Evolutionary conservation across 2,329 filamentous ascomycete species (phyloP), one percentile per base, ranked within the genome.

Genomic region (Aspergillus luchuensis): DNA sequence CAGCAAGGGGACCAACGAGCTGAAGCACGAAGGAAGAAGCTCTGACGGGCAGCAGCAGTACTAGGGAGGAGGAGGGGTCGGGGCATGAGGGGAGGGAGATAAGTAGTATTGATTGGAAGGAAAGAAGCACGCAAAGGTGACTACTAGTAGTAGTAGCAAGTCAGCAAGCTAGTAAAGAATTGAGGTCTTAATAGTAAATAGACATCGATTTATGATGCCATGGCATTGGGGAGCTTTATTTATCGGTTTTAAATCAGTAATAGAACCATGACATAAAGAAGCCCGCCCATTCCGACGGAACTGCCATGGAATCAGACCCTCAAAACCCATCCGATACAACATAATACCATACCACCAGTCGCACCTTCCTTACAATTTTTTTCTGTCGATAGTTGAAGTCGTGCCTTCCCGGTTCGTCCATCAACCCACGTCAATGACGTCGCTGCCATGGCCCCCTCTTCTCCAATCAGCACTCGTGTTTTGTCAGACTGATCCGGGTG

Each of bases 1-100:
- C 53, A 54, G 8, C 23, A 8, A 50, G 47, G 57, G 56, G 38
- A 65, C 41, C 60, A 54, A 64, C 53, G 49, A 59, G 59, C 33
- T 43, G 54, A n/a, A 59, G 57, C 56, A 56, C 36, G 54, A 43
- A 43, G 50, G 60, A 66, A 64, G 60, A 66, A 64, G 47, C 58
- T 63, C 59, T 65, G 58, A 62, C 59, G 64, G 39, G 56, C 38
- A 28, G 21, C 5, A 50, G 47, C 57, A 51, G 54, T 36, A 52
- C 28, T 11, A 30, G 30, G 28, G 45, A 45, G 23, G 33, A 53
- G 60, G 60, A 65, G 64, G 66, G 63, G 64, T 58, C 62, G 48
- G 58, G 62, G 61, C 65, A 66, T 67, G 39, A 41, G 41, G 41
- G 21, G 36, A 54, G 41, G 21, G 36, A 54, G 28, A 11, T 25